Evolutionary conservation across 768 basidiomycete genomes (phyloP).

Genomic region (Rhodosporidiobolus odoratus): DNA sequence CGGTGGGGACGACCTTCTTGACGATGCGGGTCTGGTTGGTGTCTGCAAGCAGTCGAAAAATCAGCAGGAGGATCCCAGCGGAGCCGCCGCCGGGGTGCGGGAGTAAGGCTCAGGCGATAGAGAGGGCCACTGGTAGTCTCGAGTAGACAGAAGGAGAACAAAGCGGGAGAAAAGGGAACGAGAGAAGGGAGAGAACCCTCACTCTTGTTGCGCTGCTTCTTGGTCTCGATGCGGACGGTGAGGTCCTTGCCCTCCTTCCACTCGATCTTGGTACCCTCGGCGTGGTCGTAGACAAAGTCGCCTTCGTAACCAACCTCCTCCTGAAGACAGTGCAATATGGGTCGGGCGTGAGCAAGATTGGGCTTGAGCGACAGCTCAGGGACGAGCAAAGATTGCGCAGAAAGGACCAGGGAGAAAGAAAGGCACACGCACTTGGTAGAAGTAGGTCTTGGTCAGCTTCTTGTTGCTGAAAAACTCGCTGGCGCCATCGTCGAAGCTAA

Average conservation of each 20-base stretch:
- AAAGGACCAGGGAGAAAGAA: too few species aligned
- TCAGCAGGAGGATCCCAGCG: too few species aligned
- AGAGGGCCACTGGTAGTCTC: too few species aligned
- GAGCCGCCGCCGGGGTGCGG: too few species aligned
- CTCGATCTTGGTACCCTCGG: conserved; percentile 82
- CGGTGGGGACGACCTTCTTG: conserved; percentile 75
- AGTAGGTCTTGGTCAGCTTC: conserved; percentile 83
- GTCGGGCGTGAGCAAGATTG: too few species aligned
- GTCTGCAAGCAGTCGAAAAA: conserved; percentile 44
- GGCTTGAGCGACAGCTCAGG: too few species aligned
- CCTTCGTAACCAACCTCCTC: conserved; percentile 63
- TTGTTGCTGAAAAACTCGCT: conserved; percentile 87
- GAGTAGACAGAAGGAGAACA: too few species aligned
- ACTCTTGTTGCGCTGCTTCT: conserved; percentile 99
- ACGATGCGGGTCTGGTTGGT: conserved; percentile 53
- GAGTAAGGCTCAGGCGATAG: too few species aligned
- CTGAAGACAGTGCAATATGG: conserved; percentile 32
- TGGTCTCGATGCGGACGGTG: conserved; percentile 95
- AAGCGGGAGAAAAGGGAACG: not conserved
- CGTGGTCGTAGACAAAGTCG: conserved; percentile 93
- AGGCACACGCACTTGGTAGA: conserved; percentile 58
- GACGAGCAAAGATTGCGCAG: too few species aligned
- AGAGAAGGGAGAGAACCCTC: conserved; percentile 42
- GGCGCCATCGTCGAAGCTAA: conserved; percentile 60
- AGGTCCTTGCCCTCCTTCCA: conserved; percentile 99